Conservation (phyloP, 2,329 filamentous ascomycete genomes). For the Cercospora beticola region DNA sequence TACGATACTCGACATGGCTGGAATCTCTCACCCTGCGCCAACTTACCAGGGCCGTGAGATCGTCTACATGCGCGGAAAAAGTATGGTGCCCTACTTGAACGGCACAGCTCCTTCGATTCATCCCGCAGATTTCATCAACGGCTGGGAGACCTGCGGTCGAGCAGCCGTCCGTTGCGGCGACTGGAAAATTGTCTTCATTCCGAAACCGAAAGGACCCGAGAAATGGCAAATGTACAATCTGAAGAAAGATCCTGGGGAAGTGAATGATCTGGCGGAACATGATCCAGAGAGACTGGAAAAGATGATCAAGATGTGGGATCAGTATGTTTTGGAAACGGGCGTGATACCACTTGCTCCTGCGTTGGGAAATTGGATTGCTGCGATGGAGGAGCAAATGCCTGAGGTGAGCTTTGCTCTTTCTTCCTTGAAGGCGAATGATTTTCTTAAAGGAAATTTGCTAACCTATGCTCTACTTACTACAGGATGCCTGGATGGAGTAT, state of each 20-base stretch:
- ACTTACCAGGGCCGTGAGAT: slow-evolving; percentile 53
- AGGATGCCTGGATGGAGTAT: slow-evolving; percentile 66
- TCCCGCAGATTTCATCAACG: slow-evolving; percentile 53
- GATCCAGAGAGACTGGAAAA: slow-evolving; percentile 48
- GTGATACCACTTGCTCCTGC: slow-evolving; percentile 61
- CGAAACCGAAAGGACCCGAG: slow-evolving; percentile 56
- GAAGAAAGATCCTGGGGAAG: slow-evolving; percentile 53
- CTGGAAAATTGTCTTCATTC: slow-evolving; percentile 60
- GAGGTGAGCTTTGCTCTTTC: slow-evolving; percentile 26
- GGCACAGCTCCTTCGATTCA: slow-evolving; percentile 46
- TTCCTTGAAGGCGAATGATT: not conserved
- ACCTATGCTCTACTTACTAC: not conserved
- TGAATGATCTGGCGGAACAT: slow-evolving; percentile 39
- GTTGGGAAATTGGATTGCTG: slow-evolving; percentile 58
- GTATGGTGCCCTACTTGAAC: slow-evolving; percentile 47
- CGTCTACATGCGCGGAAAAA: slow-evolving; percentile 53
- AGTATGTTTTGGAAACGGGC: slow-evolving; percentile 59
- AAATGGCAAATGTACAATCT: slow-evolving; percentile 61
- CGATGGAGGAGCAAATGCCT: slow-evolving; percentile 64
- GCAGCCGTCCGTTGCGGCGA: slow-evolving; percentile 56
- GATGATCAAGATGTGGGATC: slow-evolving; percentile 57
- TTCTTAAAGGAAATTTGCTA: not conserved
- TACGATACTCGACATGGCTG: slow-evolving; percentile 50
- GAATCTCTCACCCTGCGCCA: slow-evolving; percentile 54
- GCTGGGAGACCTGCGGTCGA: slow-evolving; percentile 58